These are phyloP conservation scores for Stipa capillata DNA, from an alignment of 176 grass and related monocot genomes.

Conservation along the genomic window DNA sequence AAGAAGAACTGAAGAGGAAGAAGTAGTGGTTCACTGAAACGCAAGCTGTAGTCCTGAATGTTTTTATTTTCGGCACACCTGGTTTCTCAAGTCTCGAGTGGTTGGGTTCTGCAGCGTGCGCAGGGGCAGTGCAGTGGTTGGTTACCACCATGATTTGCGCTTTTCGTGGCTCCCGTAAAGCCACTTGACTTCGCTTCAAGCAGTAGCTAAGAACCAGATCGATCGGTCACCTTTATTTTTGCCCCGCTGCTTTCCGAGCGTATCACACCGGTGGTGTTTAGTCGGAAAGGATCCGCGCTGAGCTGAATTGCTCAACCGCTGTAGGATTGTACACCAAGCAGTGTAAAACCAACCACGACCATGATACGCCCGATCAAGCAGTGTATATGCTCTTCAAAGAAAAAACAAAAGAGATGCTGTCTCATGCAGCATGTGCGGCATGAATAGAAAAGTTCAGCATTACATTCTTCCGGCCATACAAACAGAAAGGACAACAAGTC, in stretches of 20 bases:
- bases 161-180: slow-evolving; percentile 23
- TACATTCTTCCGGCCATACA: not conserved
- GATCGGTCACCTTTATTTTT: not conserved
- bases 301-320: not conserved
- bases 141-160: not conserved
- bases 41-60: not conserved
- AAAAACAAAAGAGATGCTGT: no score
- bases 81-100: not conserved
- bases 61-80: not conserved
- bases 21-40: no score
- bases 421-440: not conserved
- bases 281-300: not conserved
- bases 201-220: slow-evolving; percentile 1
- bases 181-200: slow-evolving; percentile 46
- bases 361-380: not conserved
- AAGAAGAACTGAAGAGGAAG: no score
- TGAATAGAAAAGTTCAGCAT: not conserved
- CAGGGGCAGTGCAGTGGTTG: no score
- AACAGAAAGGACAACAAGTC: not conserved
- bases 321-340: not conserved
- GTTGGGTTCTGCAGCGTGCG: not conserved
- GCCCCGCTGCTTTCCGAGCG: not conserved
- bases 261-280: not conserved
- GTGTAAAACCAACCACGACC: not conserved
- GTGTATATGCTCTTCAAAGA: no score